phyloP scores from a whole-genome alignment of 345 rosid genomes.

The Diplotaxis tenuifolia region DNA sequence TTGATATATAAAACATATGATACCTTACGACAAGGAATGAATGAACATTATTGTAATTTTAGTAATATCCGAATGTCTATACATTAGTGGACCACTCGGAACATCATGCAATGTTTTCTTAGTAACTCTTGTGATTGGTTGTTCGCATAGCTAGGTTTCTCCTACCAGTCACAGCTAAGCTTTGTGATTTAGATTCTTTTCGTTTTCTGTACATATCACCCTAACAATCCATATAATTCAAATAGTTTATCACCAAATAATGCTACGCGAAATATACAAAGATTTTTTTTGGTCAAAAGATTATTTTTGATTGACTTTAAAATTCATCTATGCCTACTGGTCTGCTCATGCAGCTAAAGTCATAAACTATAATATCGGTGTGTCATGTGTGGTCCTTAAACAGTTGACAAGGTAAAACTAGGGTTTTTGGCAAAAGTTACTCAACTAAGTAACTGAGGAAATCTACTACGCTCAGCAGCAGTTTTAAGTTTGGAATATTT shows the following conservation, averaged over 20 bases:
- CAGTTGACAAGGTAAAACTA: background rate
- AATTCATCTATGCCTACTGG: background rate
- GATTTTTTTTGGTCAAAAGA: background rate
- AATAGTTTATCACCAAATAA: conserved; percentile 26
- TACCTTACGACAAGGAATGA: background rate
- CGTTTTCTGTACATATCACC: conserved; percentile 14
- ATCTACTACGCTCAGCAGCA: background rate
- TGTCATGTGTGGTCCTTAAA: background rate
- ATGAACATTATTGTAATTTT: background rate
- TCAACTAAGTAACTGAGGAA: background rate
- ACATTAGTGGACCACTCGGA: background rate
- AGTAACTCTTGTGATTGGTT: conserved; percentile 11
- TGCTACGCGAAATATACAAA: conserved; percentile 8
- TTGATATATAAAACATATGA: background rate
- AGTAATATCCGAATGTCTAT: background rate
- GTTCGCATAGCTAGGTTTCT: conserved; percentile 10
- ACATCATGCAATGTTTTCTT: conserved; percentile 4
- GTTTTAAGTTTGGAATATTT: background rate
- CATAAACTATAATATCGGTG: background rate
- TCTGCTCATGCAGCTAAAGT: background rate
- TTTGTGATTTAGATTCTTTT: conserved; percentile 24
- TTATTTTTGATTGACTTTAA: no score
- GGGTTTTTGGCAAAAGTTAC: no score
- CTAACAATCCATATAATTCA: conserved; percentile 15
- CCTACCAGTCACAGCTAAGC: background rate